These are phyloP conservation scores for Parathielavia appendiculata DNA, from an alignment of 495 filamentous ascomycete species.

Conservation along the genomic window DNA sequence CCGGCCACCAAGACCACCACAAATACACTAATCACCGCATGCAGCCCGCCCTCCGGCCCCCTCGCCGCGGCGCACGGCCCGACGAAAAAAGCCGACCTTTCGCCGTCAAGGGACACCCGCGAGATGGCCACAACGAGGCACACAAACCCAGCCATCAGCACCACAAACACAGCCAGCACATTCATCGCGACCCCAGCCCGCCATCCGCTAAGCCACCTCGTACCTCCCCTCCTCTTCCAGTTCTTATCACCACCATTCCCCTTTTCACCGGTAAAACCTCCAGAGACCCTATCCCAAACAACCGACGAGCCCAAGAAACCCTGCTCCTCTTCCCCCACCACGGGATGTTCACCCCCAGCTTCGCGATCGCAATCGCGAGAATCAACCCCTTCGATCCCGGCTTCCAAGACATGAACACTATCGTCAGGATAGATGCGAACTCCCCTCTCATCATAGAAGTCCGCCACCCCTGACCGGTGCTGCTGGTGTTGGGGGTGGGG, in stretches of 20 bases:
- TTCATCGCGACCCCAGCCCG: slow-evolving; percentile 39
- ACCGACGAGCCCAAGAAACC: slow-evolving; percentile 1
- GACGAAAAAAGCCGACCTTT: slow-evolving; percentile 32
- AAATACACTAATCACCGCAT: slow-evolving; percentile 36
- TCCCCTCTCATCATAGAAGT: slow-evolving; percentile 25
- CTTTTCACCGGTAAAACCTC: too few species aligned
- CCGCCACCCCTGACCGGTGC: slow-evolving; percentile 34
- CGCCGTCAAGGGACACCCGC: slow-evolving; percentile 26
- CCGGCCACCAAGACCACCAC: slow-evolving; percentile 37
- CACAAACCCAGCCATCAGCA: slow-evolving; percentile 37
- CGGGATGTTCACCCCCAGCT: too few species aligned
- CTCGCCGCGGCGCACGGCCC: slow-evolving; percentile 34
- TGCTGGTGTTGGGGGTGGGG: slow-evolving; percentile 13
- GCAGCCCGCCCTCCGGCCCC: slow-evolving; percentile 34
- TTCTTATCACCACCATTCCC: background rate
- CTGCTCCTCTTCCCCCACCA: slow-evolving; percentile 11
- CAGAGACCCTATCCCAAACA: too few species aligned
- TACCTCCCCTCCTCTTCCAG: slow-evolving; percentile 20
- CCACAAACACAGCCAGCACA: slow-evolving; percentile 32
- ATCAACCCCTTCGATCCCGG: background rate
- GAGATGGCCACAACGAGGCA: slow-evolving; percentile 37
- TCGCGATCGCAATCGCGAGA: slow-evolving; percentile 3
- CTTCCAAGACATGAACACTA: background rate
- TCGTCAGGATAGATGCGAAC: slow-evolving; percentile 16
- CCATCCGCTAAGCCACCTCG: slow-evolving; percentile 26